Base-by-base conservation (phyloP, 2,329 filamentous ascomycete species). In the Metarhizium rileyi region DNA sequence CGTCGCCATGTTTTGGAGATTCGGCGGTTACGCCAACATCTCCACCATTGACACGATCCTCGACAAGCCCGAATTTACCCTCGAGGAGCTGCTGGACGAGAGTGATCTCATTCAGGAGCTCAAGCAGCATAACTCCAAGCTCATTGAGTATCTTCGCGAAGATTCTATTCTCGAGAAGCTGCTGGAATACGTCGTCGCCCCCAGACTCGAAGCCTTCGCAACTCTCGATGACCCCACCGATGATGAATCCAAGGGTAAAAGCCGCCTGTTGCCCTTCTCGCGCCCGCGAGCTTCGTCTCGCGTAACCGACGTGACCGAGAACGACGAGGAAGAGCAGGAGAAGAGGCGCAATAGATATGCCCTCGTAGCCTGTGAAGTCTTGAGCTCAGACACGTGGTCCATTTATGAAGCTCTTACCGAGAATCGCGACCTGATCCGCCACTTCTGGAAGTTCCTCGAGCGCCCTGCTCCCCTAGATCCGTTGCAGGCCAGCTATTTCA, bases 1-100 rank as follows among this genome's bases (percentile, higher is more conserved):
- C 61, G 66, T 64, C 83, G 91, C 70, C 75, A 98, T 98, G 93
- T 98, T 98, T 73, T 98, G 93, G 93, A 86, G 91, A 73, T 98
- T 97, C 78, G 91, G 93, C 78, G 90, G 90, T 65, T 97, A 97
- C 78, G 88, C 90, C 77, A 95, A 89, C 78, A 86, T 95, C 71
- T 96, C 91, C 62, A 86, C 90, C 65, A 89, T 98, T 70, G 93
- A 97, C 71, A 90, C 85, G 59, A 87, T 98, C 63, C 89, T 98
- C 67, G 93, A 98, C 67, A 95, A 95, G 70, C 83, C 94, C 60
- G 87, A 95, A 70, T 90, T 96, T 66, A 90, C 87, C 47, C 84
- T 97, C 57, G 93, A 98, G 70, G 91, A 97, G 66, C 77, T 98
- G 52, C 82, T 98, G 55, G 90, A 97, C 67, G 93, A 98, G 76